Percentiles rank a stretch among this genome's conserved stretches.
phyloP scores from a whole-genome alignment of 148 eudicot genomes.

The Persicaria tinctoria region DNA sequence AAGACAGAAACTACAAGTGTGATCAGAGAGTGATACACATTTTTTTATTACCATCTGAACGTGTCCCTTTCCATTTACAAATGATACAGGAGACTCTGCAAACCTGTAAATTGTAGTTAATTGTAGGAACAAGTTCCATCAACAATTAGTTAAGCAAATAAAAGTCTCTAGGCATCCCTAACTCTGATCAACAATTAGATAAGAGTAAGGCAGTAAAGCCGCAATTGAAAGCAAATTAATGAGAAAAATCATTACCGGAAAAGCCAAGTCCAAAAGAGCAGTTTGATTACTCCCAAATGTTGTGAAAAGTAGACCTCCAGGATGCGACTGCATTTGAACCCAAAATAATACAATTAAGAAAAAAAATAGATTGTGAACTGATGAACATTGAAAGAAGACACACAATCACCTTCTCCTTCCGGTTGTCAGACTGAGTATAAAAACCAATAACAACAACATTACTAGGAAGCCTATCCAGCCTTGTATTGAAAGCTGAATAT shows the following conservation, averaged over 20 bases:
- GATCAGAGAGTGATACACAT: not conserved
- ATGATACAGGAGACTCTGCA: not conserved
- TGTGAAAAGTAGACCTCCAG: conserved; percentile 84
- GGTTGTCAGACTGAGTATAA: conserved; percentile 68
- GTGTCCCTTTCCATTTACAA: conserved; percentile 7
- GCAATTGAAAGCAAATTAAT: not conserved
- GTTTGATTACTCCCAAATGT: conserved; percentile 90
- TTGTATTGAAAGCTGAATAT: conserved; percentile 50
- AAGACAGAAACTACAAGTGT: not conserved
- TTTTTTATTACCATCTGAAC: not conserved
- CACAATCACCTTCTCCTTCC: conserved; percentile 74
- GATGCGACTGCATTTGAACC: conserved; percentile 54
- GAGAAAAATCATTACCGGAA: conserved; percentile 46
- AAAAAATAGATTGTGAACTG: conserved; percentile 9
- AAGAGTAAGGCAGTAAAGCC: not conserved
- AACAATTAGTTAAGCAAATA: too few species aligned
- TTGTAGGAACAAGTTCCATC: too few species aligned
- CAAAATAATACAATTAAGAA: not conserved
- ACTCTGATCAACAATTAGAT: too few species aligned
- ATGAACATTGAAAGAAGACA: not conserved
- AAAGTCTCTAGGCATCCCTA: too few species aligned
- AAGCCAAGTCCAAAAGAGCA: conserved; percentile 85
- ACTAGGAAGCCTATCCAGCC: conserved; percentile 74
- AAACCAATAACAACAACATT: conserved; percentile 82
- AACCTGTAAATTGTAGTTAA: not conserved